These are phyloP conservation scores for Nakaseomyces delphensis DNA, from an alignment of 1,139 yeast species.

Conservation along the genomic window DNA sequence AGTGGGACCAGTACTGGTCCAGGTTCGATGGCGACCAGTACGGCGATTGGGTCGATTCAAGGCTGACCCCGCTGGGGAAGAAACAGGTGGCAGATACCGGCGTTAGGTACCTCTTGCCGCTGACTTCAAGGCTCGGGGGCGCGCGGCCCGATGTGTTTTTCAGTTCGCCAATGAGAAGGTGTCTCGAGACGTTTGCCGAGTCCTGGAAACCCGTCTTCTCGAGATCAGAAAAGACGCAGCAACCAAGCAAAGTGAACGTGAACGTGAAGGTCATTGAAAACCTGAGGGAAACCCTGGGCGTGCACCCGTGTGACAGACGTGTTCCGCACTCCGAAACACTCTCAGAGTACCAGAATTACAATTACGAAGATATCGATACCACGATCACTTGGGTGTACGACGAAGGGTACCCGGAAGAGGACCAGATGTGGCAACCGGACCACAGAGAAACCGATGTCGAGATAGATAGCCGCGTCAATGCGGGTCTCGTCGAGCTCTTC, in stretches of 20 bases:
- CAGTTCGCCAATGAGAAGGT: conserved; percentile 58
- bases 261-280: conserved; percentile 39
- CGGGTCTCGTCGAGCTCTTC: conserved; percentile 33
- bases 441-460: conserved; percentile 41
- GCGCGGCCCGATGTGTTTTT: conserved; percentile 48
- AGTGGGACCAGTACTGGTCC: conserved; percentile 57
- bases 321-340: conserved; percentile 19
- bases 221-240: not conserved
- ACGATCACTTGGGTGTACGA: conserved; percentile 38
- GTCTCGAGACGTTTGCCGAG: conserved; percentile 46
- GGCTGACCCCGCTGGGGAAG: conserved; percentile 49
- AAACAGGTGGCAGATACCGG: conserved; percentile 43
- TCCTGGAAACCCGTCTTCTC: conserved; percentile 48
- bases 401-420: conserved; percentile 41
- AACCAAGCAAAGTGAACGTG: too few species aligned
- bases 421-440: conserved; percentile 35
- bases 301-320: conserved; percentile 59
- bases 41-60: conserved; percentile 27
- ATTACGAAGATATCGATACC: conserved; percentile 13
- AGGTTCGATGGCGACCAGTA: conserved; percentile 33
- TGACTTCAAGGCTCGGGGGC: conserved; percentile 39
- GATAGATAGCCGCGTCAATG: conserved; percentile 43
- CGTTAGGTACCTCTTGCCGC: conserved; percentile 37
- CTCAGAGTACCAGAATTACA: conserved; percentile 18
- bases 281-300: conserved; percentile 60